These are phyloP conservation scores for Podaxis rugospora DNA, from an alignment of 768 basidiomycete species.

Conservation along the genomic window DNA sequence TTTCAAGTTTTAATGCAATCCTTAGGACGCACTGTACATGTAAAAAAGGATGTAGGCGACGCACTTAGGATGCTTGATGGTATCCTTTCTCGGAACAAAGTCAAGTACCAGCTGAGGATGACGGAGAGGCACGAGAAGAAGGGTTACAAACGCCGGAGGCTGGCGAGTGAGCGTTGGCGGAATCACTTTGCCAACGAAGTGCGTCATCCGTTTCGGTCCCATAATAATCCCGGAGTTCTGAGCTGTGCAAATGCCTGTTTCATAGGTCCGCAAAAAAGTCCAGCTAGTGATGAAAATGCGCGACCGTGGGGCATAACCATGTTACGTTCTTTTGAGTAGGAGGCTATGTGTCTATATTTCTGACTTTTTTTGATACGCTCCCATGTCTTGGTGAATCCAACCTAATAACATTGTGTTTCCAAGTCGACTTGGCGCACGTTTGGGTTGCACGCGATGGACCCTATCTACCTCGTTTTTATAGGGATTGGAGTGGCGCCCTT, in stretches of 20 bases:
- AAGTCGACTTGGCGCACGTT: neutral
- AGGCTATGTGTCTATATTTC: conserved; percentile 8
- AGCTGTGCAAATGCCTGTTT: conserved; percentile 9
- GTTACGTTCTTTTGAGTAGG: conserved; percentile 5
- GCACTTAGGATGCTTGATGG: conserved; percentile 47
- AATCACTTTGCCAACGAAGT: conserved; percentile 78
- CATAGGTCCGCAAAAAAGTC: conserved; percentile 78
- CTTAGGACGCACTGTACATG: conserved; percentile 58
- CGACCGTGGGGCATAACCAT: conserved; percentile 58
- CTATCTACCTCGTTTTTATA: neutral
- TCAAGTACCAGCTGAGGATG: conserved; percentile 44
- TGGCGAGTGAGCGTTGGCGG: conserved; percentile 76
- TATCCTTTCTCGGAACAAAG: conserved; percentile 52
- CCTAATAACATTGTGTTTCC: conserved; percentile 5
- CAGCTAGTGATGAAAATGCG: conserved; percentile 77
- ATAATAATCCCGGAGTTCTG: conserved; percentile 8
- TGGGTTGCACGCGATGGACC: neutral
- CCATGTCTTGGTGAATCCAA: neutral
- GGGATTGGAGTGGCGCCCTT: neutral
- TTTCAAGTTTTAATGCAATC: conserved; percentile 10
- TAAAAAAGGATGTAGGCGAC: conserved; percentile 39
- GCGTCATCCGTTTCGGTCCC: conserved; percentile 20
- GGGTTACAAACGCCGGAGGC: conserved; percentile 70
- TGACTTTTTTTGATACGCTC: neutral
- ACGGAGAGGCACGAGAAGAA: conserved; percentile 75